Percentiles rank a stretch among this genome's conserved stretches.
phyloP scores from a whole-genome alignment of 1,284 basidiomycete genomes.

The Sanguinoderma infundibulare region DNA sequence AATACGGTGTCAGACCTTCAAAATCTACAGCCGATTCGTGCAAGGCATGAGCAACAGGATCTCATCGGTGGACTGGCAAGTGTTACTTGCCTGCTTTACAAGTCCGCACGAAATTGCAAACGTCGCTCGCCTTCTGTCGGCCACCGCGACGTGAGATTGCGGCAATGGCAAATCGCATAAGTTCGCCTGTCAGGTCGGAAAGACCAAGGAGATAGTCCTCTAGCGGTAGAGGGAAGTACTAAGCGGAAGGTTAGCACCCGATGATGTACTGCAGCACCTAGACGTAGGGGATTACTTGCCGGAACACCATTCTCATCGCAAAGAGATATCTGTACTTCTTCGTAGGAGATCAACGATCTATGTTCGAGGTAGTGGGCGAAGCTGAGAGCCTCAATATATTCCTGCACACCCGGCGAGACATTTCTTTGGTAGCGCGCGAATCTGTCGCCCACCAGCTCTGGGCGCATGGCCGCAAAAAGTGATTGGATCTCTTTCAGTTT shows the following conservation, averaged over 20 bases:
- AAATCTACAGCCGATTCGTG: slow-evolving; percentile 55
- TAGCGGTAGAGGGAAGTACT: slow-evolving; percentile 74
- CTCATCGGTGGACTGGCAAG: background rate
- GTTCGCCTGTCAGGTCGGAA: slow-evolving; percentile 93
- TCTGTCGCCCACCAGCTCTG: slow-evolving; percentile 69
- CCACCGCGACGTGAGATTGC: slow-evolving; percentile 74
- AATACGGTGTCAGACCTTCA: slow-evolving; percentile 71
- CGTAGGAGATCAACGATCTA: slow-evolving; percentile 70
- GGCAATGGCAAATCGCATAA: slow-evolving; percentile 95
- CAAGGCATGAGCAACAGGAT: background rate
- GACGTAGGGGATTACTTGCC: slow-evolving; percentile 46
- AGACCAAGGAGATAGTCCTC: slow-evolving; percentile 92
- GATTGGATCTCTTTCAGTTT: slow-evolving; percentile 76
- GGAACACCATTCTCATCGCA: slow-evolving; percentile 60
- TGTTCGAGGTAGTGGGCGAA: slow-evolving; percentile 89
- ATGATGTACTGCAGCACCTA: no score
- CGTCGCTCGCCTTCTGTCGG: slow-evolving; percentile 67
- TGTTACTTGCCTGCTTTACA: slow-evolving; percentile 73
- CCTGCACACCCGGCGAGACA: slow-evolving; percentile 82
- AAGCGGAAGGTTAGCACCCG: background rate
- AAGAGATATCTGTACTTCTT: slow-evolving; percentile 70
- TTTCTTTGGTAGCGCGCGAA: slow-evolving; percentile 85
- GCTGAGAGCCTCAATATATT: slow-evolving; percentile 93
- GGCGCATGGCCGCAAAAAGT: slow-evolving; percentile 66
- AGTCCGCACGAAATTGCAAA: slow-evolving; percentile 79